Evolutionary conservation across 345 rosid species (phyloP).

Genomic region (Dipteronia dyeriana): DNA sequence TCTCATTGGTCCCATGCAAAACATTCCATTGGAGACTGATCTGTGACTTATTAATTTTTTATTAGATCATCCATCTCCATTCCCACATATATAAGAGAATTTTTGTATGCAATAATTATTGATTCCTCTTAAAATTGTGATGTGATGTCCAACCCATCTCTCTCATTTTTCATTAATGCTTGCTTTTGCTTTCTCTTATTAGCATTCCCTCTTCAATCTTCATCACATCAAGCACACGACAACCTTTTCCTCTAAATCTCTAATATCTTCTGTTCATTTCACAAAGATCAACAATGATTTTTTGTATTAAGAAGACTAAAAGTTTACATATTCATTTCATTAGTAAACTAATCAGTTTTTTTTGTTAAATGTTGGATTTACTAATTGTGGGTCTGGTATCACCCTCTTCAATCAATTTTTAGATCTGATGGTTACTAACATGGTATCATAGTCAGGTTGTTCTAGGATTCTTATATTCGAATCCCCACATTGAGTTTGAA

Average conservation of each 20-base stretch:
- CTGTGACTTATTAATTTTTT: neutral
- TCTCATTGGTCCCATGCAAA: constrained; percentile 27
- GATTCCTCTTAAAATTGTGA: constrained; percentile 14
- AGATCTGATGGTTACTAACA: no score
- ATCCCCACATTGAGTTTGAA: no score
- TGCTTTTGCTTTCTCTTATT: constrained; percentile 11
- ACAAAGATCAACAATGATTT: neutral
- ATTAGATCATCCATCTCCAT: neutral
- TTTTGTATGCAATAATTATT: constrained; percentile 3
- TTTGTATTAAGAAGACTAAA: neutral
- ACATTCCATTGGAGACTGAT: constrained; percentile 25
- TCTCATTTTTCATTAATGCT: constrained; percentile 6
- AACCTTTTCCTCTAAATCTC: neutral
- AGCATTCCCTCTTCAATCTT: neutral
- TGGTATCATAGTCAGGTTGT: no score
- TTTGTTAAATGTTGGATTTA: neutral
- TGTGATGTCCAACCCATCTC: constrained; percentile 20
- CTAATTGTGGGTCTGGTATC: neutral
- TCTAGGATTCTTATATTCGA: no score
- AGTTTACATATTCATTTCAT: neutral
- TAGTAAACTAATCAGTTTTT: neutral
- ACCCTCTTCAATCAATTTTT: neutral
- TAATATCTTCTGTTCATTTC: no score
- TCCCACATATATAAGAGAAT: neutral
- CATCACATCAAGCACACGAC: constrained; percentile 14